These are phyloP conservation scores for Zymoseptoria pseudotritici DNA, from an alignment of 2,329 filamentous ascomycete species.

Conservation along the genomic window DNA sequence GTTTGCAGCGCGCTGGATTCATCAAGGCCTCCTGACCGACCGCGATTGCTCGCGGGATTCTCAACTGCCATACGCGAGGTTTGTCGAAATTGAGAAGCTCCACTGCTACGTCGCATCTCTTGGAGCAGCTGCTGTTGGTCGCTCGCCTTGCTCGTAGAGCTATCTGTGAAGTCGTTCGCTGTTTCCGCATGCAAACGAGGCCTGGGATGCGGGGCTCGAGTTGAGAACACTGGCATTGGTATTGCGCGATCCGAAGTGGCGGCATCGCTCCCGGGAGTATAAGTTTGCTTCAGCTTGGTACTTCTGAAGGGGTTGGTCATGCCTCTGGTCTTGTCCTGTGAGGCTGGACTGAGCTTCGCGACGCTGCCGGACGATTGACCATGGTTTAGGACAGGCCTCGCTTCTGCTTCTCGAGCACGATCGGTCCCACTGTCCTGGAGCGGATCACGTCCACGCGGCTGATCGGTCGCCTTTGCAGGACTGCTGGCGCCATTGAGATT, in stretches of 20 bases:
- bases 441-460: background rate
- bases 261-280: constrained; percentile 9
- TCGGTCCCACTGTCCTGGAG: background rate
- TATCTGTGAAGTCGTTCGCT: constrained; percentile 6
- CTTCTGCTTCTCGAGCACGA: background rate
- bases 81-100: constrained; percentile 1
- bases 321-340: constrained; percentile 3
- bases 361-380: constrained; percentile 2
- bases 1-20: background rate
- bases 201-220: background rate
- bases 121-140: constrained; percentile 25
- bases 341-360: constrained; percentile 8
- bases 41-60: background rate
- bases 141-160: constrained; percentile 19
- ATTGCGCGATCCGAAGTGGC: background rate
- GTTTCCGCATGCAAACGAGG: background rate
- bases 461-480: constrained; percentile 13
- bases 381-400: background rate
- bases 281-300: constrained; percentile 20
- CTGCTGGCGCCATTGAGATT: constrained; percentile 15
- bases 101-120: constrained; percentile 13
- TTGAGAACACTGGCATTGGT: background rate
- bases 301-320: constrained; percentile 20
- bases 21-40: background rate
- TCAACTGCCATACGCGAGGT: background rate